Percentiles rank a stretch among this genome's conserved stretches.
Conservation (phyloP, 768 basidiomycete genomes). For the Trametes punicea region DNA sequence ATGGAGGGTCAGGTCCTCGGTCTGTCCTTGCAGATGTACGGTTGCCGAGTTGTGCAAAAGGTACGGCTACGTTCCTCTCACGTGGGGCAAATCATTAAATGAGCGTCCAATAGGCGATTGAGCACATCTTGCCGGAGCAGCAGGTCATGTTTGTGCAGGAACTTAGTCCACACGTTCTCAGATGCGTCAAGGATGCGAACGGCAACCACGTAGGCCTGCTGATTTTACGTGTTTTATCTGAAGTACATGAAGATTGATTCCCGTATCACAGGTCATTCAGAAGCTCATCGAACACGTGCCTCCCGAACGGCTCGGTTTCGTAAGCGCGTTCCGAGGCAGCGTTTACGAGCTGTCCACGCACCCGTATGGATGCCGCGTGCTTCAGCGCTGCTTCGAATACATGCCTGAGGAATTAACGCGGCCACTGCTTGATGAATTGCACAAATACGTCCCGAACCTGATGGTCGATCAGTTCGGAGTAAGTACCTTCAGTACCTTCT, state of each 20-base stretch:
- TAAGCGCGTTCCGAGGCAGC: slow-evolving; percentile 71
- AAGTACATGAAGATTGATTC: slow-evolving; percentile 4
- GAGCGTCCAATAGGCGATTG: slow-evolving; percentile 61
- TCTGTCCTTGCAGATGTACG: slow-evolving; percentile 90
- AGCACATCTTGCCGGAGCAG: slow-evolving; percentile 74
- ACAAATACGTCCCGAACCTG: slow-evolving; percentile 61
- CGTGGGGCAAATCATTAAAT: background rate
- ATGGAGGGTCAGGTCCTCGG: slow-evolving; percentile 78
- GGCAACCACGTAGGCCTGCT: slow-evolving; percentile 79
- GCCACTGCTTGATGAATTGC: slow-evolving; percentile 79
- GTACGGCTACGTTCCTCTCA: slow-evolving; percentile 37
- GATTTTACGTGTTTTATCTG: background rate
- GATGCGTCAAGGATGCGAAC: slow-evolving; percentile 87
- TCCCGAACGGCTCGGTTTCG: slow-evolving; percentile 72
- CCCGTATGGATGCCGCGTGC: slow-evolving; percentile 90
- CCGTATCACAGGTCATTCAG: slow-evolving; percentile 65
- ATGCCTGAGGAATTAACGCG: slow-evolving; percentile 65
- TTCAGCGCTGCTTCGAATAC: slow-evolving; percentile 90
- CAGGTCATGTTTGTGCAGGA: slow-evolving; percentile 74
- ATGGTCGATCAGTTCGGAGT: slow-evolving; percentile 94
- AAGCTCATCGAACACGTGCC: slow-evolving; percentile 81
- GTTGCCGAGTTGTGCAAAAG: slow-evolving; percentile 95
- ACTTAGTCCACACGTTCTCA: slow-evolving; percentile 74
- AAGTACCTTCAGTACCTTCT: slow-evolving; percentile 28
- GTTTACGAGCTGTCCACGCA: slow-evolving; percentile 83